These are phyloP conservation scores for Cyberlindnera mycetangii DNA, from an alignment of 805 yeast species.

Conservation along the genomic window DNA sequence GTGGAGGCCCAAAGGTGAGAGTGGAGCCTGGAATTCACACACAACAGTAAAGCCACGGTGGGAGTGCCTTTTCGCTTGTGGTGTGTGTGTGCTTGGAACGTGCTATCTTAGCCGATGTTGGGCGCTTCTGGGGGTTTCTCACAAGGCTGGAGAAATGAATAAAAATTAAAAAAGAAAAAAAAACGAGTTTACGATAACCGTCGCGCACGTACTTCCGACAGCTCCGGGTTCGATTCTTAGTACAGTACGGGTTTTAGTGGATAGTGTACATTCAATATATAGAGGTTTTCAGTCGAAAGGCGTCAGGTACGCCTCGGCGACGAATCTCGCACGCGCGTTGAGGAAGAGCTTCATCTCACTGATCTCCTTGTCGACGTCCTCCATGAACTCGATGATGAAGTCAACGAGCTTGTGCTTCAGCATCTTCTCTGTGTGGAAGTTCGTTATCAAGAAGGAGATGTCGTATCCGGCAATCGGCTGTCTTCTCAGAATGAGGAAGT, in stretches of 20 bases:
- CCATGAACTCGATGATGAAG: constrained; percentile 97
- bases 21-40: no score
- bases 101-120: no score
- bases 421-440: constrained; percentile 94
- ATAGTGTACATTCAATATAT: neutral
- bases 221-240: neutral
- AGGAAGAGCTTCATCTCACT: constrained; percentile 96
- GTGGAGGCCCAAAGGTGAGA: no score
- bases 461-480: constrained; percentile 89
- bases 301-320: constrained; percentile 92
- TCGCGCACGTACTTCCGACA: neutral
- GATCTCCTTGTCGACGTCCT: constrained; percentile 97
- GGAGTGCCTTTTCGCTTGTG: no score
- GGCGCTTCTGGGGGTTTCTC: no score
- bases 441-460: constrained; percentile 88
- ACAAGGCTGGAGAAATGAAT: neutral
- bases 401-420: constrained; percentile 93
- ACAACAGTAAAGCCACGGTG: no score
- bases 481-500: constrained; percentile 87
- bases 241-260: no score
- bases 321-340: constrained; percentile 96
- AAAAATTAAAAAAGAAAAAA: no score
- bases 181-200: neutral
- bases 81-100: no score
- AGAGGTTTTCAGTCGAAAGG: constrained; percentile 60